Conservation (phyloP, 2,329 filamentous ascomycete genomes). For the Aspergillus pseudoviridinutans region DNA sequence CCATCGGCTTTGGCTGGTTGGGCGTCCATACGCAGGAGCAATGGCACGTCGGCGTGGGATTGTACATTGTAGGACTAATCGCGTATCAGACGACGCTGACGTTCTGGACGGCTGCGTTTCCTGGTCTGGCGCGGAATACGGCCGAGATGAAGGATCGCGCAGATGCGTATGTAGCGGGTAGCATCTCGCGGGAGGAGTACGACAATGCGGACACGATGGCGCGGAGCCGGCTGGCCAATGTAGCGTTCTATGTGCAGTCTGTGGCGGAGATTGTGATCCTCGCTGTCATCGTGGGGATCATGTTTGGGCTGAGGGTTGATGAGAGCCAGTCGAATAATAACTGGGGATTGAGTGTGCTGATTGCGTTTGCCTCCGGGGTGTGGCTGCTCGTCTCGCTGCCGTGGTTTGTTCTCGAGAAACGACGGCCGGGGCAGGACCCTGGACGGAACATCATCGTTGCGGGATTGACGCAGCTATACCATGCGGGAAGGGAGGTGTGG, state of each 20-base stretch:
- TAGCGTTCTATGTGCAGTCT: constrained; percentile 62
- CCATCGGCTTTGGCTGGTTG: constrained; percentile 63
- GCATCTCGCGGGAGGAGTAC: constrained; percentile 57
- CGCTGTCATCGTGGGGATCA: constrained; percentile 61
- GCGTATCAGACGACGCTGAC: constrained; percentile 64
- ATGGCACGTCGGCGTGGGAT: constrained; percentile 57
- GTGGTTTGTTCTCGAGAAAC: constrained; percentile 48
- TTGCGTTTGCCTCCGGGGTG: constrained; percentile 61
- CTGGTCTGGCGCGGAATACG: constrained; percentile 54
- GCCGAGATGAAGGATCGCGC: constrained; percentile 48
- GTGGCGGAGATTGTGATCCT: constrained; percentile 60
- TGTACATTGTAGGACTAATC: constrained; percentile 65
- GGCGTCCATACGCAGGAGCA: constrained; percentile 58
- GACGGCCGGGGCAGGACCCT: constrained; percentile 55
- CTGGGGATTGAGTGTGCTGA: constrained; percentile 61
- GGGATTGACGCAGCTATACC: constrained; percentile 59
- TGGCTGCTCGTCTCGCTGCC: constrained; percentile 60
- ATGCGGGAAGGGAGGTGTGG: constrained; percentile 59
- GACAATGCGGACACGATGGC: constrained; percentile 60
- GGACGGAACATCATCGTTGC: constrained; percentile 50
- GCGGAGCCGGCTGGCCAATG: constrained; percentile 60
- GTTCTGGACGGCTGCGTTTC: constrained; percentile 66
- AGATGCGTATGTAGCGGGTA: constrained; percentile 47
- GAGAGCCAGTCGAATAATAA: constrained; percentile 59
- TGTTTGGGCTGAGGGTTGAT: constrained; percentile 59